phyloP scores from a whole-genome alignment of 192 early-diverging fungal genomes.

The Chytriomyces sp. region DNA sequence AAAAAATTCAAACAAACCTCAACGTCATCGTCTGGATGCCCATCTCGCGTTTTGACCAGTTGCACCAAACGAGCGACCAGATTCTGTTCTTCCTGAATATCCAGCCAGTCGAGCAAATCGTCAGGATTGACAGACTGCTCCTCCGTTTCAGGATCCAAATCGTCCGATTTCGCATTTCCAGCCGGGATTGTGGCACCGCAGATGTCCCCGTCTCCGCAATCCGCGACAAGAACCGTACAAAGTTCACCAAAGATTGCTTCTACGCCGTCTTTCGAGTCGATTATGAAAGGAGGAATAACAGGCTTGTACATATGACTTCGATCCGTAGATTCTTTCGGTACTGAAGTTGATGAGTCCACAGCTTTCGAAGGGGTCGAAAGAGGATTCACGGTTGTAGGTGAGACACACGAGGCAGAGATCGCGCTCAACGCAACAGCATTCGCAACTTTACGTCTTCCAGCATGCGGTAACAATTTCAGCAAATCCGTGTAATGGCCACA shows the following conservation, averaged over 20 bases:
- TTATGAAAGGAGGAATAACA: conserved; percentile 41
- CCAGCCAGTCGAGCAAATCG: conserved; percentile 78
- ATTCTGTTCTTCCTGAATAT: conserved; percentile 91
- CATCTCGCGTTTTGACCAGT: conserved; percentile 44
- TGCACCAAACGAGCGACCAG: conserved; percentile 75
- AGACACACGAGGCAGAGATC: conserved; percentile 1
- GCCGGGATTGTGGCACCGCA: conserved; percentile 42
- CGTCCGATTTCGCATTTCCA: conserved; percentile 20
- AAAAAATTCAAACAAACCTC: conserved; percentile 47
- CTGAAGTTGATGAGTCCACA: neutral
- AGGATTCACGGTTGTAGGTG: conserved; percentile 7
- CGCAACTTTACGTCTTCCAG: conserved; percentile 81
- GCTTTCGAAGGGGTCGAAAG: neutral
- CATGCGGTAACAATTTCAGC: conserved; percentile 80
- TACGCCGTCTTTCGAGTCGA: conserved; percentile 74
- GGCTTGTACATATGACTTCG: neutral
- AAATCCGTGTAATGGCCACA: conserved; percentile 78
- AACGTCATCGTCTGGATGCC: conserved; percentile 79
- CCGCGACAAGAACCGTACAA: conserved; percentile 76
- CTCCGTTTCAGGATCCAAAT: neutral
- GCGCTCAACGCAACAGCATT: conserved; percentile 71
- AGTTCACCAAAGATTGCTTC: conserved; percentile 78
- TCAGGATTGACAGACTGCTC: conserved; percentile 39
- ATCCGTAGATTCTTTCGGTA: too few species aligned
- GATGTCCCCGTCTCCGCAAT: conserved; percentile 77